Conservation (phyloP, 2,329 filamentous ascomycete genomes). For the Xylaria sp. region DNA sequence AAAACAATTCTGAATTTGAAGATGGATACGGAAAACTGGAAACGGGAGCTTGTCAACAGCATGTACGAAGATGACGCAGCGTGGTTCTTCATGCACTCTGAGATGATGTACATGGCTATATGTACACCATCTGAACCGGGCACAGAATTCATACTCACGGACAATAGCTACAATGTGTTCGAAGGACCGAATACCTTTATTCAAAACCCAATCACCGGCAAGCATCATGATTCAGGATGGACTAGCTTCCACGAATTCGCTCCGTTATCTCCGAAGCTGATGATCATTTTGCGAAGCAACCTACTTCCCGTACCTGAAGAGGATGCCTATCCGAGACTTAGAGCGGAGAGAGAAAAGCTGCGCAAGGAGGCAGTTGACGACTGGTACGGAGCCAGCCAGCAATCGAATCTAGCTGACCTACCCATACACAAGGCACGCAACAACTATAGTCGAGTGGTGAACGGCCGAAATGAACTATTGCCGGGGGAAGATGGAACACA, state of each 20-base stretch:
- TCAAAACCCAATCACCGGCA: conserved; percentile 33
- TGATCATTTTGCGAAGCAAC: conserved; percentile 43
- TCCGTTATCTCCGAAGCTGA: conserved; percentile 44
- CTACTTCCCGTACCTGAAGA: conserved; percentile 40
- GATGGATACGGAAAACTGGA: conserved; percentile 44
- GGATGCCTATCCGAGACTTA: conserved; percentile 31
- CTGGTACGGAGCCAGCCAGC: conserved; percentile 23
- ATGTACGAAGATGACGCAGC: conserved; percentile 43
- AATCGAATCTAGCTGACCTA: conserved; percentile 43
- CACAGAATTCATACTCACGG: conserved; percentile 36
- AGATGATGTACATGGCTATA: conserved; percentile 45
- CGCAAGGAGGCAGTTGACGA: conserved; percentile 24
- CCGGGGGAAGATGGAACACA: conserved; percentile 31
- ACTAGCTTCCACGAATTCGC: conserved; percentile 46
- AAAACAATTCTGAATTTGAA: conserved; percentile 44
- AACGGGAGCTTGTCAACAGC: conserved; percentile 33
- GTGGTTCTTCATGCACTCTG: conserved; percentile 42
- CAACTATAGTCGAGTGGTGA: conserved; percentile 41
- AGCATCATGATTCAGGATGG: conserved; percentile 13
- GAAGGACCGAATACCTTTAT: conserved; percentile 43
- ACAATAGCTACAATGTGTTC: conserved; percentile 40
- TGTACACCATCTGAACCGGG: conserved; percentile 40
- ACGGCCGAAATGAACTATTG: conserved; percentile 33
- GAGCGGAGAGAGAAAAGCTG: conserved; percentile 13
- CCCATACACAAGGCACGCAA: conserved; percentile 46